Percentiles rank a stretch among this genome's conserved stretches.
phyloP scores from a whole-genome alignment of 495 filamentous ascomycete genomes.

The Delitschia confertaspora region DNA sequence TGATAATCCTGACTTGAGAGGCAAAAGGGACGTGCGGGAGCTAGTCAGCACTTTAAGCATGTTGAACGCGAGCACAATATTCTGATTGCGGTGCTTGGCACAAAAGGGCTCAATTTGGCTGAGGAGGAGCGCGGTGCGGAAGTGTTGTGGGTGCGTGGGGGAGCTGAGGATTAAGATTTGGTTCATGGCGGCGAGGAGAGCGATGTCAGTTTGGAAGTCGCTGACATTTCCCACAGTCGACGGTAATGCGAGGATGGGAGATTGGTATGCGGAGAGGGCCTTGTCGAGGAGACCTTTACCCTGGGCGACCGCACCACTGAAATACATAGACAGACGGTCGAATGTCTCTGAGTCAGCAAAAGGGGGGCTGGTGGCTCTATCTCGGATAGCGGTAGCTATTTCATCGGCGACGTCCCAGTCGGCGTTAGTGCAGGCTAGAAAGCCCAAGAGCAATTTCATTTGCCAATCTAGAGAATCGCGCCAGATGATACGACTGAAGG shows the following conservation, averaged over 20 bases:
- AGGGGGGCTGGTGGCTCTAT: slow-evolving; percentile 31
- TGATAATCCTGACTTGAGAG: background rate
- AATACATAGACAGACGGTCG: slow-evolving; percentile 50
- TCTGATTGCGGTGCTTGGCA: slow-evolving; percentile 55
- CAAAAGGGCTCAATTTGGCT: slow-evolving; percentile 59
- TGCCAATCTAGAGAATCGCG: slow-evolving; percentile 47
- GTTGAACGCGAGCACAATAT: slow-evolving; percentile 68
- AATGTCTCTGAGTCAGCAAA: slow-evolving; percentile 39
- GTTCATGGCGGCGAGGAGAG: slow-evolving; percentile 73
- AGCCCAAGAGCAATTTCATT: slow-evolving; percentile 51
- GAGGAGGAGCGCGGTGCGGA: slow-evolving; percentile 45
- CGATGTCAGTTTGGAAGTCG: slow-evolving; percentile 59
- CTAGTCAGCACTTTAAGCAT: slow-evolving; percentile 63
- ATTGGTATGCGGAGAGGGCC: slow-evolving; percentile 59
- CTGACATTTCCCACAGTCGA: slow-evolving; percentile 33
- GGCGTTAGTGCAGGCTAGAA: slow-evolving; percentile 51
- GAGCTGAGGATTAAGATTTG: slow-evolving; percentile 71
- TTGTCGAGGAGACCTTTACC: slow-evolving; percentile 59
- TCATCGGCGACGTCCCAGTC: slow-evolving; percentile 51
- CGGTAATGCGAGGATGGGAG: slow-evolving; percentile 46
- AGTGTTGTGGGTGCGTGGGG: slow-evolving; percentile 44
- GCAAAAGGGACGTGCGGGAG: slow-evolving; percentile 26
- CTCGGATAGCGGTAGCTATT: slow-evolving; percentile 38
- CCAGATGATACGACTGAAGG: slow-evolving; percentile 41
- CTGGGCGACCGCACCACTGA: slow-evolving; percentile 68